These are phyloP conservation scores for Viridothelium virens DNA, from an alignment of 495 filamentous ascomycete species.

Conservation along the genomic window DNA sequence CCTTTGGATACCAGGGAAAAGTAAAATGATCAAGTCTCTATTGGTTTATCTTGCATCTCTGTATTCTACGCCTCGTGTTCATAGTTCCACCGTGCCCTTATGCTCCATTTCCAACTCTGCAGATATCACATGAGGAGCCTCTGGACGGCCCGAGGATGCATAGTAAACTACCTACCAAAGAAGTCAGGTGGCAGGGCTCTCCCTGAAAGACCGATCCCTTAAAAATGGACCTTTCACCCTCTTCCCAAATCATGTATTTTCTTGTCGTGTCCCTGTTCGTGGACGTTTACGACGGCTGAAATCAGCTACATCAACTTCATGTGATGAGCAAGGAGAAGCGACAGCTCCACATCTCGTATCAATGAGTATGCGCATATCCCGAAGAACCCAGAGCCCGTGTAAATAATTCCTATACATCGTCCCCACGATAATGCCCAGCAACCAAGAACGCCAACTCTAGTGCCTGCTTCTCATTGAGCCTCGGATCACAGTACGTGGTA, in stretches of 20 bases:
- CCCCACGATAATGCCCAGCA: slow-evolving; percentile 66
- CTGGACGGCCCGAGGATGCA: too few relatives aligned
- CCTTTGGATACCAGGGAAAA: background rate
- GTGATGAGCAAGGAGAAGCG: too few relatives aligned
- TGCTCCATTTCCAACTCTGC: too few relatives aligned
- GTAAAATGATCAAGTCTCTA: background rate
- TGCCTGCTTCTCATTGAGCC: slow-evolving; percentile 95
- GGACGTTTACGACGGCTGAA: background rate
- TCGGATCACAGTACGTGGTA: slow-evolving; percentile 88
- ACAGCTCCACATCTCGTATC: too few relatives aligned
- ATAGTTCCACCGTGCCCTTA: too few relatives aligned
- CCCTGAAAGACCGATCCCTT: too few relatives aligned
- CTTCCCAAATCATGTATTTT: background rate
- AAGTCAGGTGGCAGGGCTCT: too few relatives aligned
- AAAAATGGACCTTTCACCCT: background rate
- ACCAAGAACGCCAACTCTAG: slow-evolving; percentile 91
- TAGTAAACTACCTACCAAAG: too few relatives aligned
- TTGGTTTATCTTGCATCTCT: background rate
- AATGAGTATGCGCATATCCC: background rate
- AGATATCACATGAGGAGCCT: too few relatives aligned
- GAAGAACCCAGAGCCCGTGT: background rate
- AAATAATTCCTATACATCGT: slow-evolving; percentile 5
- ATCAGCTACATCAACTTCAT: too few relatives aligned
- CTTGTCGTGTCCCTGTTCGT: background rate
- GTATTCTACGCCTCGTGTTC: too few relatives aligned